Conservation (phyloP, 2,329 filamentous ascomycete species). For the Cercospora sojina region DNA sequence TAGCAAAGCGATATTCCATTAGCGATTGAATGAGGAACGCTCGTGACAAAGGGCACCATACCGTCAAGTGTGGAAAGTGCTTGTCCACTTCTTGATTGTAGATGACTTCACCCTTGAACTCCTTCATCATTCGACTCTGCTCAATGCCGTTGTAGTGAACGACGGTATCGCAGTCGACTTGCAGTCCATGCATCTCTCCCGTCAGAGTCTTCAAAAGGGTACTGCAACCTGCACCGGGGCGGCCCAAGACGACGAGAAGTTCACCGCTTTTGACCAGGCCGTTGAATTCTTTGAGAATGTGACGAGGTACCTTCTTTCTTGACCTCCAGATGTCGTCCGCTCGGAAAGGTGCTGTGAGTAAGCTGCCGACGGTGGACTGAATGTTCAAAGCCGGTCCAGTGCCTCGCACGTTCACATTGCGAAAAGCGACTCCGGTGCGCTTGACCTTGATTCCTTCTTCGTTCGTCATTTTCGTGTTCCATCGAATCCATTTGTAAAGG, state of each 20-base stretch:
- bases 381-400: slow-evolving; percentile 62
- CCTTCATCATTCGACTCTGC: slow-evolving; percentile 70
- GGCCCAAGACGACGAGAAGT: slow-evolving; percentile 41
- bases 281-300: slow-evolving; percentile 55
- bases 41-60: slow-evolving; percentile 37
- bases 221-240: slow-evolving; percentile 61
- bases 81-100: slow-evolving; percentile 82
- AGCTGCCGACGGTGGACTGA: slow-evolving; percentile 63
- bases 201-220: slow-evolving; percentile 81
- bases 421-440: slow-evolving; percentile 58
- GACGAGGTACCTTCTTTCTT: slow-evolving; percentile 50
- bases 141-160: slow-evolving; percentile 79
- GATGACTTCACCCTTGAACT: slow-evolving; percentile 79
- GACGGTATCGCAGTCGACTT: slow-evolving; percentile 65
- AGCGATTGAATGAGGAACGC: neutral
- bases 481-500: slow-evolving; percentile 13
- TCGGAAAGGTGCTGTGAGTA: slow-evolving; percentile 42
- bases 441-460: slow-evolving; percentile 10
- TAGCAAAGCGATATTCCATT: neutral
- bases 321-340: slow-evolving; percentile 55
- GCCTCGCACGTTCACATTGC: slow-evolving; percentile 64
- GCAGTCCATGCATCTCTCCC: slow-evolving; percentile 77
- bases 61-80: slow-evolving; percentile 72
- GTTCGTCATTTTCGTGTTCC: neutral
- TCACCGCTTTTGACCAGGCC: slow-evolving; percentile 52